Conservation (phyloP, 495 filamentous ascomycete genomes). For the Cudoniella acicularis region DNA sequence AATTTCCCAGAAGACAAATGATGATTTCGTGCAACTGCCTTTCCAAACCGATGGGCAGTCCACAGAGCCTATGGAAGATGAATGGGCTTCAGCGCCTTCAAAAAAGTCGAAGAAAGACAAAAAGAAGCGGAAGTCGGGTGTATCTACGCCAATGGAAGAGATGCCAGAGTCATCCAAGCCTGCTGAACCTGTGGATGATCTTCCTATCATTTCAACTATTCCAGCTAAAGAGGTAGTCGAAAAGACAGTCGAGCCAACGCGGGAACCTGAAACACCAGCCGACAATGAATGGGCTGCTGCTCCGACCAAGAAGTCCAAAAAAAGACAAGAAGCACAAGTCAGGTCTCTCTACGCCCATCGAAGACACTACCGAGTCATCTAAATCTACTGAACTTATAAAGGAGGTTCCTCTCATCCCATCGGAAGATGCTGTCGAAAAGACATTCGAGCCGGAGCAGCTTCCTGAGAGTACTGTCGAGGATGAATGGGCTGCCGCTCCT, state of each 20-base stretch:
- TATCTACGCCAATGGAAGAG: slow-evolving; percentile 9
- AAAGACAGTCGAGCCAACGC: no score
- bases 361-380: not conserved
- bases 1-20: no score
- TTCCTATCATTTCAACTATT: no score
- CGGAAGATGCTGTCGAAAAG: not conserved
- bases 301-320: no score
- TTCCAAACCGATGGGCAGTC: not conserved
- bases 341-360: not conserved
- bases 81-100: no score
- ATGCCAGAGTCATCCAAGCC: not conserved
- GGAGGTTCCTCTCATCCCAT: not conserved
- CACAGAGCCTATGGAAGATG: not conserved
- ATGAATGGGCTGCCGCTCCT: slow-evolving; percentile 15
- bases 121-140: slow-evolving; percentile 8
- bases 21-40: no score
- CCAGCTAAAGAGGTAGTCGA: not conserved
- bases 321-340: slow-evolving; percentile 20
- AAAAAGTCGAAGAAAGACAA: slow-evolving; percentile 12
- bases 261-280: no score
- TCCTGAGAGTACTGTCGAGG: slow-evolving; percentile 14
- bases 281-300: no score
- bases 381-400: not conserved
- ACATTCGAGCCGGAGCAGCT: slow-evolving; percentile 1
- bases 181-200: not conserved